Evolutionary conservation across 768 basidiomycete genomes (phyloP), one percentile per base, ranked within the genome.

Genomic region (Coprinellus aureogranulatus): DNA sequence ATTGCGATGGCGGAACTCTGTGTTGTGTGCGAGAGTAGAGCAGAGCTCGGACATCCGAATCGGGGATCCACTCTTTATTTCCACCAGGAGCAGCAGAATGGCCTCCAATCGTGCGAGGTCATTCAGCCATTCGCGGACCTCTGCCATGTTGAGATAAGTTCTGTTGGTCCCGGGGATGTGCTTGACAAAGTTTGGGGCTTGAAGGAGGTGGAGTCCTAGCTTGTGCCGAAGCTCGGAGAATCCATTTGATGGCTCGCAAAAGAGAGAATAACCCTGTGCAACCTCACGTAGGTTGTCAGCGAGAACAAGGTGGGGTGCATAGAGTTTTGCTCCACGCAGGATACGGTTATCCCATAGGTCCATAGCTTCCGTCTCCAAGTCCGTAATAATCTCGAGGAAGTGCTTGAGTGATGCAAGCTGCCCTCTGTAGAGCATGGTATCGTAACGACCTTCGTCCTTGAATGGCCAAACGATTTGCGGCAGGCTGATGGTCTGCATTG

Each of bases 1-100:
- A 25, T 56, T 56, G 2, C 55, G 55, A 23, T 10, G 1, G 2
- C 55, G 46, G 8, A 31, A 39, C 5, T 22, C 3, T 1, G 8
- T 20, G 34, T 56, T 56, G 2, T n/a, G 28, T 2, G 22, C 18
- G 5, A 56, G 28, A 3, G 37, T 56, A 9, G 44, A 55, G 2
- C 16, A 10, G 4, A 55, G n/a, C 27, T 55, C 54, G 3, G 54
- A 23, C 42, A 55, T 46, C 2, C 54, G 23, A 5, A 47, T 31
- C 2, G 54, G 44, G 6, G 54, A 27, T 5, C 54, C 54, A 46
- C 54, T 47, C 44, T n/a, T 46, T 20, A 55, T 28, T 41, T 46
- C 44, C 1, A 34, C n/a, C 1, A 2, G 9, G 2, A 55, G 26
- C 25, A 30, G 8, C 6, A 34, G 26, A 2, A 37, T 12, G 9